A percentile compares a stretch with the other conserved stretches of the same genome.
Conservation (phyloP, 768 basidiomycete genomes). For the Boletales sp. region DNA sequence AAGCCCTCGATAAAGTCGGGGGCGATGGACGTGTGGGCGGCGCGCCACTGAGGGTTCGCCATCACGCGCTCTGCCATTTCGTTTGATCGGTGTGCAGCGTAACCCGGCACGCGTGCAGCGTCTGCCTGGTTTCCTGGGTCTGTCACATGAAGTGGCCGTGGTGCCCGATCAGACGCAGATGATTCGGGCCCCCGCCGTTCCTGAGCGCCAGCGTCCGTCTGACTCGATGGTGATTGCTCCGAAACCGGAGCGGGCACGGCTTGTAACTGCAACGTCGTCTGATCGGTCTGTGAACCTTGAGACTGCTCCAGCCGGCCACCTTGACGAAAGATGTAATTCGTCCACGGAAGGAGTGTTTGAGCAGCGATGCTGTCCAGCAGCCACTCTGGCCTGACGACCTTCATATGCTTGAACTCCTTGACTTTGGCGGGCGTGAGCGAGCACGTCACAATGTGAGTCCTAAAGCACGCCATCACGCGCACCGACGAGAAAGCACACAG, state of each 20-base stretch:
- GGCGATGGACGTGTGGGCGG: constrained; percentile 81
- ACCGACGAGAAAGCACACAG: neutral
- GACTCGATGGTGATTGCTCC: neutral
- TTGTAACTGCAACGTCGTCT: constrained; percentile 13
- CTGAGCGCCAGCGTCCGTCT: neutral
- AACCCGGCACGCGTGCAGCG: constrained; percentile 50
- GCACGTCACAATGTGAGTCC: constrained; percentile 90
- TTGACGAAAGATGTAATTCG: constrained; percentile 59
- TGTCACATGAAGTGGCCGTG: constrained; percentile 34
- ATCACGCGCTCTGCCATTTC: constrained; percentile 73
- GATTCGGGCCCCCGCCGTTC: neutral
- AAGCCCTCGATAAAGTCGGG: constrained; percentile 85
- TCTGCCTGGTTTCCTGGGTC: constrained; percentile 43
- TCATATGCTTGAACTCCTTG: constrained; percentile 85
- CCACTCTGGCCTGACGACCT: constrained; percentile 89
- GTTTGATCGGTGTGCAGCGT: constrained; percentile 70
- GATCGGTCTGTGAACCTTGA: constrained; percentile 39
- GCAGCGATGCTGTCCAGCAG: constrained; percentile 73
- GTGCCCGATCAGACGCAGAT: constrained; percentile 6
- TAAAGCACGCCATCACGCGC: constrained; percentile 26
- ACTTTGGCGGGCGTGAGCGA: constrained; percentile 89
- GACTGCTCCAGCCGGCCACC: constrained; percentile 44
- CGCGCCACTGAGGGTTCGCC: constrained; percentile 82
- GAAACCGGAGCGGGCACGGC: neutral
- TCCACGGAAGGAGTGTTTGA: constrained; percentile 75